phyloP scores from a whole-genome alignment of 805 yeast species.

The Pichia nanzhaoensis region DNA sequence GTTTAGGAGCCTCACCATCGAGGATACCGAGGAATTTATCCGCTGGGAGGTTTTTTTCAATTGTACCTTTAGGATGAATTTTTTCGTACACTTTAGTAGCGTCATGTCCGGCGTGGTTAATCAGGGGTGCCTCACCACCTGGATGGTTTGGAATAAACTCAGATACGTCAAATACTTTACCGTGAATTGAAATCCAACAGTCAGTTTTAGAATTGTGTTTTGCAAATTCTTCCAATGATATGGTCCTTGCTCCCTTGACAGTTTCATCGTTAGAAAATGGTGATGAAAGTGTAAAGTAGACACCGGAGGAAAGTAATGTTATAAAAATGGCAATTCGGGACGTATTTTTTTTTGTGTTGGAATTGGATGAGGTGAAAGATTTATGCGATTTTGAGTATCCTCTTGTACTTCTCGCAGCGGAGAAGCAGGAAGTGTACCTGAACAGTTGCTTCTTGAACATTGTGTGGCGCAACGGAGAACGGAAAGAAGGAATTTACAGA shows the following conservation, averaged over 20 bases:
- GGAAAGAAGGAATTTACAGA: no score
- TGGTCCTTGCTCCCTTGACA: conserved; percentile 1
- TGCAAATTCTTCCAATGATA: conserved; percentile 36
- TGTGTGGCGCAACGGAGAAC: no score
- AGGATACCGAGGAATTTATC: conserved; percentile 55
- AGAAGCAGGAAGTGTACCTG: no score
- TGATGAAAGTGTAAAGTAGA: not conserved
- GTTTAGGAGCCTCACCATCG: conserved; percentile 31
- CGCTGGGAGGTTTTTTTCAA: conserved; percentile 52
- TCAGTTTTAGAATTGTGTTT: conserved; percentile 52
- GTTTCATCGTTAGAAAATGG: conserved; percentile 11
- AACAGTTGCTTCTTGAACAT: no score
- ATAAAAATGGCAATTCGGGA: not conserved
- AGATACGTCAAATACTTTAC: conserved; percentile 72
- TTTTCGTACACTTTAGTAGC: conserved; percentile 74
- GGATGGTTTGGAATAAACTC: conserved; percentile 44
- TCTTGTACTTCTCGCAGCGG: no score
- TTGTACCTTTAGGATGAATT: conserved; percentile 83
- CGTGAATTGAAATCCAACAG: conserved; percentile 82
- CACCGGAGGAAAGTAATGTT: conserved; percentile 1
- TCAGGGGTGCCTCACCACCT: conserved; percentile 43
- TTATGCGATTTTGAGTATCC: no score
- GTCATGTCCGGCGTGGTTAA: conserved; percentile 44
- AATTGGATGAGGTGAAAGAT: no score
- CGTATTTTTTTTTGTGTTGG: no score